Conservation (phyloP, 2,329 filamentous ascomycete species). For the Didymella sp. region DNA sequence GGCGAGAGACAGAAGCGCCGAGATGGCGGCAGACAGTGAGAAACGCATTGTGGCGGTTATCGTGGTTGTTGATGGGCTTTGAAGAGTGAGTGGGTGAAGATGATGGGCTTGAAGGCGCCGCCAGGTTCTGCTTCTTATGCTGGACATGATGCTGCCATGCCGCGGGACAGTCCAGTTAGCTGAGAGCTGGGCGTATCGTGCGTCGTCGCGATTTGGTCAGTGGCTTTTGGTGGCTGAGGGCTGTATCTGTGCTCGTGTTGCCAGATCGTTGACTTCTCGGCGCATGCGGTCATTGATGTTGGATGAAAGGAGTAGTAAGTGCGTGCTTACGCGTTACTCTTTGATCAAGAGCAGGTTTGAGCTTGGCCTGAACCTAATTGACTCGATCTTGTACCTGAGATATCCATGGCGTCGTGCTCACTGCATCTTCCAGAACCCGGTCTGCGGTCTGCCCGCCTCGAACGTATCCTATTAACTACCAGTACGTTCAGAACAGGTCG, state of each 20-base stretch:
- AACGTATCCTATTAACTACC: neutral
- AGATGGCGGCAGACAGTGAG: neutral
- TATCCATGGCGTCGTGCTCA: neutral
- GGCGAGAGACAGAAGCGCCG: neutral
- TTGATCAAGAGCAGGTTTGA: neutral
- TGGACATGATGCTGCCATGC: neutral
- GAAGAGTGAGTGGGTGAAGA: neutral
- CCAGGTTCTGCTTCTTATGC: constrained; percentile 13
- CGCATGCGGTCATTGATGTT: neutral
- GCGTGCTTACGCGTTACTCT: neutral
- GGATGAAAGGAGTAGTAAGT: neutral
- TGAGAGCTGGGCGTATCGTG: neutral
- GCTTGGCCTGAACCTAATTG: neutral
- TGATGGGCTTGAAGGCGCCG: constrained; percentile 10
- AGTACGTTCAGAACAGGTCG: constrained; percentile 5
- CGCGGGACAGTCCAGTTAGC: neutral
- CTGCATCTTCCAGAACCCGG: neutral
- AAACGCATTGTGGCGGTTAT: constrained; percentile 6
- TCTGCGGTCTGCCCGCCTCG: neutral
- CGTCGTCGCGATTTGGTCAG: neutral
- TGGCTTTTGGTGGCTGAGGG: constrained; percentile 6
- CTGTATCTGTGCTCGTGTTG: neutral
- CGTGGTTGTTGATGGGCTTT: neutral
- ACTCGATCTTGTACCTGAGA: constrained; percentile 6
- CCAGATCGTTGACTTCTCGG: neutral